Conservation (phyloP, 2,329 filamentous ascomycete species). For the Penicillium sp. region DNA sequence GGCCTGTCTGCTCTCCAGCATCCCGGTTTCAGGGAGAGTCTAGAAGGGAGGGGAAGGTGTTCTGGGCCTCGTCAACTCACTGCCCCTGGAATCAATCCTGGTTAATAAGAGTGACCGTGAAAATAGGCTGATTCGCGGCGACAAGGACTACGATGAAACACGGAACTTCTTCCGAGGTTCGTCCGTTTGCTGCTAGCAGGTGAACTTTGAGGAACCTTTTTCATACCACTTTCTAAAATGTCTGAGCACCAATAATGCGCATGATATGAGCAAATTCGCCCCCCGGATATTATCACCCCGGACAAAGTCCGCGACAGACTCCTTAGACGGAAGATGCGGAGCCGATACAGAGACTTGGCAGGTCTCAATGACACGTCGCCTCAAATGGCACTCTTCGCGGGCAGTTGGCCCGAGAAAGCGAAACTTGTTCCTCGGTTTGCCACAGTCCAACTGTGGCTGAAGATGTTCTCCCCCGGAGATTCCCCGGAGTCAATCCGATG, state of each 20-base stretch:
- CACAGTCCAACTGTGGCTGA: constrained; percentile 7
- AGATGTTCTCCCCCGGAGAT: constrained; percentile 1
- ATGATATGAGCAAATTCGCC: not conserved
- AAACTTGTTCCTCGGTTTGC: constrained; percentile 1
- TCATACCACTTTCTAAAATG: not conserved
- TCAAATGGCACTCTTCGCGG: constrained; percentile 8
- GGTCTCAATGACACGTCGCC: constrained; percentile 28
- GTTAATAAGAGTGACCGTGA: not conserved
- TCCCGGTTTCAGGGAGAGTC: constrained; percentile 6
- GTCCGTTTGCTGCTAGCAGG: not conserved
- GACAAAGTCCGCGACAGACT: constrained; percentile 6
- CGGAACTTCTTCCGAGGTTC: constrained; percentile 7
- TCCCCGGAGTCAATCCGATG: constrained; percentile 7
- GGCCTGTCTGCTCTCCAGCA: not conserved
- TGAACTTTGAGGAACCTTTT: not conserved
- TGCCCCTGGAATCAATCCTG: not conserved
- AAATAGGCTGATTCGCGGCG: constrained; percentile 7
- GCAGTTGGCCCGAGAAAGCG: constrained; percentile 8
- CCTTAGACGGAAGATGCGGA: constrained; percentile 13
- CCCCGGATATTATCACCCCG: constrained; percentile 4
- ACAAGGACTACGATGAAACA: constrained; percentile 3
- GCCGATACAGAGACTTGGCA: constrained; percentile 17
- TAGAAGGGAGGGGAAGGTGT: constrained; percentile 9
- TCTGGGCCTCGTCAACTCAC: constrained; percentile 7
- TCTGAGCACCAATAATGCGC: not conserved